Percentiles rank a stretch among this genome's conserved stretches.
Evolutionary conservation across 768 basidiomycete genomes (phyloP).

Genomic region (Neoboletus subvelutipes): DNA sequence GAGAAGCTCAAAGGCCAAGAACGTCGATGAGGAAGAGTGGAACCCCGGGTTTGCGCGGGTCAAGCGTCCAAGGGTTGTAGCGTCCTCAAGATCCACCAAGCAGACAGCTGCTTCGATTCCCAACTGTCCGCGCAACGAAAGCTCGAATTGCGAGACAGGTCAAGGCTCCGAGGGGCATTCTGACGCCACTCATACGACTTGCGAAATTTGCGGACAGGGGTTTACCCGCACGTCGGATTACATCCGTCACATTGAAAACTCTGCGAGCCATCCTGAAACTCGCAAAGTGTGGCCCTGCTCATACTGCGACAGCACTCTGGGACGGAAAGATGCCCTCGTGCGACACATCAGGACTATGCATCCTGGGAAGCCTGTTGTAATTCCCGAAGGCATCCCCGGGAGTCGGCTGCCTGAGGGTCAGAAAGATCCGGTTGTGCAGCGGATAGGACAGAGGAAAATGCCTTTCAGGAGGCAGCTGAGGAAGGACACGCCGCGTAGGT

Average conservation of each 20-base stretch:
- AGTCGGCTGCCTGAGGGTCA: neutral
- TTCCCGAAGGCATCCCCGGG: neutral
- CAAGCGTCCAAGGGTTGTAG: constrained; percentile 1
- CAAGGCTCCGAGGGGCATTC: neutral
- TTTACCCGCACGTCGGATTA: constrained; percentile 25
- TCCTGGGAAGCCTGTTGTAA: neutral
- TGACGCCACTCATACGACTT: constrained; percentile 4
- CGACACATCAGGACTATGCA: constrained; percentile 25
- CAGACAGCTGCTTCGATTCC: neutral
- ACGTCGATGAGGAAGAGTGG: constrained; percentile 27
- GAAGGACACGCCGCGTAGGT: constrained; percentile 3
- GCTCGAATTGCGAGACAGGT: neutral
- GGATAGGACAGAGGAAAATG: constrained; percentile 9
- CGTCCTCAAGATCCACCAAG: neutral
- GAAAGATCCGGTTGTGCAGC: neutral
- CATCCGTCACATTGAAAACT: constrained; percentile 23
- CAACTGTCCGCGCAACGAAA: neutral
- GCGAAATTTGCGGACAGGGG: constrained; percentile 13
- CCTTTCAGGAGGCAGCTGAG: neutral
- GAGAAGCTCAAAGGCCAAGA: constrained; percentile 13
- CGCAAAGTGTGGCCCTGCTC: constrained; percentile 28
- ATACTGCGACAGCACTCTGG: constrained; percentile 18
- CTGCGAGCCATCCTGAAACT: constrained; percentile 22
- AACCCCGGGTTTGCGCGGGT: constrained; percentile 1
- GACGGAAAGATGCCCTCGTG: constrained; percentile 27